Conservation (phyloP, 2,329 filamentous ascomycete genomes). For the Colletotrichum sp. region DNA sequence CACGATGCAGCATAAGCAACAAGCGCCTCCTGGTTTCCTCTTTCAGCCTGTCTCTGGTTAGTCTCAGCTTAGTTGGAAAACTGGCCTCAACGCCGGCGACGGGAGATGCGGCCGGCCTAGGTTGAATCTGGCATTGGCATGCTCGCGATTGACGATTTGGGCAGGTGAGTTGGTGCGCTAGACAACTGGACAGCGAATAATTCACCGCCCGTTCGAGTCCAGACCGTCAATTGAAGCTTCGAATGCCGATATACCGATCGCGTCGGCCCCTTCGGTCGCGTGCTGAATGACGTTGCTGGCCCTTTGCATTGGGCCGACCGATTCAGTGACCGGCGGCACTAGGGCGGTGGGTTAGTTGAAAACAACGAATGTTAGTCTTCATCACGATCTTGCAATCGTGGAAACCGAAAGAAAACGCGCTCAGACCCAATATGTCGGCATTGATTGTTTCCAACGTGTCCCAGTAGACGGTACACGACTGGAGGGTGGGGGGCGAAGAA, state of each 20-base stretch:
- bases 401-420: background rate
- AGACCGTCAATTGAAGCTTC: background rate
- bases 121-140: background rate
- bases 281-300: background rate
- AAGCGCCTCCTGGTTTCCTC: background rate
- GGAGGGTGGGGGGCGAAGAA: background rate
- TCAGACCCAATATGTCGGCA: background rate
- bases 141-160: background rate
- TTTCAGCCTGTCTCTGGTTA: background rate
- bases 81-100: background rate
- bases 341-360: background rate
- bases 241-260: background rate
- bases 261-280: background rate
- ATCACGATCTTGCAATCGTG: background rate
- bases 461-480: background rate
- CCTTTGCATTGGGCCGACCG: background rate
- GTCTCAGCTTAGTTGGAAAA: background rate
- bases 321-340: background rate
- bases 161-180: background rate
- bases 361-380: background rate
- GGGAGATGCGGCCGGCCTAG: background rate
- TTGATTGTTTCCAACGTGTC: background rate
- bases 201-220: background rate
- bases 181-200: background rate
- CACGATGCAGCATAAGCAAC: background rate